Conservation (phyloP, 176 grass and related monocot genomes). For the Calamus simplicifolius region DNA sequence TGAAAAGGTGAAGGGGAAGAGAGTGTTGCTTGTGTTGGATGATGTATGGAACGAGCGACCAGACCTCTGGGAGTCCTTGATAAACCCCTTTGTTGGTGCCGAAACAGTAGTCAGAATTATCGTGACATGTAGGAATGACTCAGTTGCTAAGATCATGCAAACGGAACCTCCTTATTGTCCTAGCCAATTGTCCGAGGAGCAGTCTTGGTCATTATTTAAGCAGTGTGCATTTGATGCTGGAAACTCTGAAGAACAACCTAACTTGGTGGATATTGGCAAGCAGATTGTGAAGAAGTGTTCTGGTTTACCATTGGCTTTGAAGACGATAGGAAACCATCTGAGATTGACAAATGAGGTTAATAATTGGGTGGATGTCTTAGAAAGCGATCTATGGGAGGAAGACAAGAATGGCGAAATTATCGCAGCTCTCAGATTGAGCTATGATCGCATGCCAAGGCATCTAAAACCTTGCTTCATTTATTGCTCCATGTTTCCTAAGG, state of each 20-base stretch:
- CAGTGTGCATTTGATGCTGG: constrained; percentile 24
- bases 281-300: constrained; percentile 29
- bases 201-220: constrained; percentile 31
- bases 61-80: constrained; percentile 19
- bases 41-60: constrained; percentile 24
- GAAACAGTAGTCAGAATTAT: constrained; percentile 17
- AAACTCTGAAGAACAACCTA: not conserved
- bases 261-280: constrained; percentile 6
- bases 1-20: not conserved
- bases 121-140: constrained; percentile 32
- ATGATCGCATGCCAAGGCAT: constrained; percentile 16
- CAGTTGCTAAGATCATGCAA: constrained; percentile 21
- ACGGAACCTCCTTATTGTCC: not conserved
- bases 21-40: constrained; percentile 33
- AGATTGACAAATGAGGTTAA: not conserved
- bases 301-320: constrained; percentile 38
- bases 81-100: constrained; percentile 3
- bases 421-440: constrained; percentile 38
- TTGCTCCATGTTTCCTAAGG: constrained; percentile 32
- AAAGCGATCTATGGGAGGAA: constrained; percentile 43
- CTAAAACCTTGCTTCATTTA: constrained; percentile 37
- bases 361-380: constrained; percentile 27
- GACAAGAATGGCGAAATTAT: constrained; percentile 17
- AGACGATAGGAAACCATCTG: constrained; percentile 25
- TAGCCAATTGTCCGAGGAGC: constrained; percentile 4